Conservation (phyloP, 768 basidiomycete species). For the Ramaria rubella region DNA sequence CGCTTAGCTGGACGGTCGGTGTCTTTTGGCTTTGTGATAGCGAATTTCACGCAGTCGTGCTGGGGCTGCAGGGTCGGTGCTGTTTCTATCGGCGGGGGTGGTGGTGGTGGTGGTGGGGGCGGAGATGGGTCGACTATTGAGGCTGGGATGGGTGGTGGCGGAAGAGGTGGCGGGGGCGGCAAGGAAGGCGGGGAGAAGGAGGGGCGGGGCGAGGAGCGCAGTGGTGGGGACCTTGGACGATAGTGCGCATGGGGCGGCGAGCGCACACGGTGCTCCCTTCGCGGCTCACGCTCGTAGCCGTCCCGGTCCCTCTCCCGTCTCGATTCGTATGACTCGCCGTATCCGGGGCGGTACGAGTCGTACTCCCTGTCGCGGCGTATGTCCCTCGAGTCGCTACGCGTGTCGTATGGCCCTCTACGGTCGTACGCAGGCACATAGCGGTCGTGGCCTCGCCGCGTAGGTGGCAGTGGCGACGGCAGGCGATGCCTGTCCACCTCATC, state of each 20-base stretch:
- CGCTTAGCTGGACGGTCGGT: too few relatives aligned
- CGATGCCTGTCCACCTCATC: slow-evolving; percentile 14
- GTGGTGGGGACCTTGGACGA: slow-evolving; percentile 14
- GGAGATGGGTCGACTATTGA: slow-evolving; percentile 8
- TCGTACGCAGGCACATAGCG: slow-evolving; percentile 18
- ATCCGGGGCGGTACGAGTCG: slow-evolving; percentile 11
- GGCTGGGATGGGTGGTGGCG: slow-evolving; percentile 9
- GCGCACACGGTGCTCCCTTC: background rate
- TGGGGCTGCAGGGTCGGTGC: slow-evolving; percentile 12
- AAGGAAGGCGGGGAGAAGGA: background rate
- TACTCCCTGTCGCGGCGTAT: background rate
- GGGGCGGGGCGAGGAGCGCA: slow-evolving; percentile 5
- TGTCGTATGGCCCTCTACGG: slow-evolving; percentile 16
- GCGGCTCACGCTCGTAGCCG: background rate
- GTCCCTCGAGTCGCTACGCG: background rate
- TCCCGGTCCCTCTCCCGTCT: background rate
- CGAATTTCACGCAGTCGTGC: background rate
- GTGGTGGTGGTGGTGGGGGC: slow-evolving; percentile 5
- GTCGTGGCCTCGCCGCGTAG: background rate
- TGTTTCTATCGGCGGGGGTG: background rate
- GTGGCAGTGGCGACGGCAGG: slow-evolving; percentile 3
- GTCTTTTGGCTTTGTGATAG: slow-evolving; percentile 1
- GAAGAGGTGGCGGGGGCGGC: slow-evolving; percentile 9
- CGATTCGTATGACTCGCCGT: background rate
- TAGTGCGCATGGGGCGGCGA: background rate